Evolutionary conservation across 345 rosid species (phyloP).

Genomic region (Brassica napus): Da-Ae NC_063447.1:28440501-28441000

Average conservation of each 20-base stretch:
- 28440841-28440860: constrained; percentile 30
- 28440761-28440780: constrained; percentile 84
- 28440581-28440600: constrained; percentile 65
- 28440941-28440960: constrained; percentile 95
- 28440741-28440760: constrained; percentile 26
- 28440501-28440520: not conserved
- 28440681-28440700: not conserved
- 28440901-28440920: constrained; percentile 17
- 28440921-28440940: constrained; percentile 78
- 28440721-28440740: not conserved
- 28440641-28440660: not conserved
- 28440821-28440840: constrained; percentile 96
- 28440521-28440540: constrained; percentile 7
- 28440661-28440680: not conserved
- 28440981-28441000: constrained; percentile 66
- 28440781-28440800: constrained; percentile 74
- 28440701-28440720: not conserved
- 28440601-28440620: constrained; percentile 59
- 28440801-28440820: constrained; percentile 96
- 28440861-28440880: constrained; percentile 17
- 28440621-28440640: constrained; percentile 85
- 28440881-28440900: constrained; percentile 10
- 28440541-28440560: constrained; percentile 58
- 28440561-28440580: constrained; percentile 97
- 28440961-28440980: constrained; percentile 92